Conservation (phyloP, 208 protist species). For the Tritrichomonas foetus region DNA sequence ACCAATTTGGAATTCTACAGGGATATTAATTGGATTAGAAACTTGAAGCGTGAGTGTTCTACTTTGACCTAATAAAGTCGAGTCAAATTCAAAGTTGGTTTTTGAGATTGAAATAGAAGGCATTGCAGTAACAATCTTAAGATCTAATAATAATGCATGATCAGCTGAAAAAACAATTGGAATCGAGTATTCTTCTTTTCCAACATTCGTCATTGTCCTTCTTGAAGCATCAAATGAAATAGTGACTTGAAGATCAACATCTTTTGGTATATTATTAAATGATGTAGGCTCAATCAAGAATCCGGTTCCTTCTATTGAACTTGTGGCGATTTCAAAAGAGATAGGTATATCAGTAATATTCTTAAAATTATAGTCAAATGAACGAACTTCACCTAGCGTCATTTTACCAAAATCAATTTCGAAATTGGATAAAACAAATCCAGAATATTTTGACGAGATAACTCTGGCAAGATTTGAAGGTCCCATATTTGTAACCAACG, state of each 20-base stretch:
- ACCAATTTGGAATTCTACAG: not conserved
- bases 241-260: not conserved
- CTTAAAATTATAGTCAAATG: not conserved
- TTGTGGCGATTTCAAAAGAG: not conserved
- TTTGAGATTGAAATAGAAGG: not conserved
- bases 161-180: not conserved
- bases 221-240: not conserved
- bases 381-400: not conserved
- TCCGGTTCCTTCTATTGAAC: not conserved
- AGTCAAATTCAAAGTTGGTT: not conserved
- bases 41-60: not conserved
- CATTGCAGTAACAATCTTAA: not conserved
- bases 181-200: not conserved
- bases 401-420: not conserved
- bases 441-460: not conserved
- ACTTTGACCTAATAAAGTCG: not conserved
- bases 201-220: not conserved
- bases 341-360: not conserved
- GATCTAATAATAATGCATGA: not conserved
- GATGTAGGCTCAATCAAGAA: not conserved
- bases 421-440: not conserved
- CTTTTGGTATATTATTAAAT: not conserved
- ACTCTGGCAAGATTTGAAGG: no score
- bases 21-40: not conserved
- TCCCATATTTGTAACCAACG: no score